These are phyloP conservation scores for Didymella segeticola DNA, from an alignment of 2,329 filamentous ascomycete species.

Conservation along the genomic window DNA sequence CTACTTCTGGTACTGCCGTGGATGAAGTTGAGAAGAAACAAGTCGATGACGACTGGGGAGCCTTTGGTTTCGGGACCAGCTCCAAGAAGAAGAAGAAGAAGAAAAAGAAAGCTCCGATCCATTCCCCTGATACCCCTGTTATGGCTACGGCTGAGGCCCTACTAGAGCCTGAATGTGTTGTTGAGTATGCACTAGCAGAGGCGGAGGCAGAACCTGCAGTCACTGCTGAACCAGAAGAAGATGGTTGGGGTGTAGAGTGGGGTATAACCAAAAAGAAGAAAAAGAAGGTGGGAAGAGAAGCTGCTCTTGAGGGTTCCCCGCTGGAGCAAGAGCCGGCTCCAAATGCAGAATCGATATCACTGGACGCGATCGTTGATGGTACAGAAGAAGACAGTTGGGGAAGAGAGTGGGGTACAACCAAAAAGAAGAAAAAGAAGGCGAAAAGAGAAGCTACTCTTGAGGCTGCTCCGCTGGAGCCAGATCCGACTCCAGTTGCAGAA, in stretches of 20 bases:
- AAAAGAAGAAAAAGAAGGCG: background rate
- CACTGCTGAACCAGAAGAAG: background rate
- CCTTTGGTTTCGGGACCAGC: background rate
- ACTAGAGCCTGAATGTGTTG: background rate
- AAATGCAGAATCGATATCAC: background rate
- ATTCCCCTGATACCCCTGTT: background rate
- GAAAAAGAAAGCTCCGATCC: background rate
- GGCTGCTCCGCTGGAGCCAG: background rate
- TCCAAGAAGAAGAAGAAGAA: background rate
- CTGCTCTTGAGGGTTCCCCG: background rate
- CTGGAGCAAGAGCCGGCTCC: background rate
- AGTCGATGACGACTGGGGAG: background rate
- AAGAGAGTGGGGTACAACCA: background rate
- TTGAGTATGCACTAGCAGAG: background rate
- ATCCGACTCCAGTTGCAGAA: background rate
- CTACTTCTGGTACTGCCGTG: background rate
- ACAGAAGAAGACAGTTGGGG: too few relatives aligned
- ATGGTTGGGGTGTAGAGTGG: background rate
- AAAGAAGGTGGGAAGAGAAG: background rate
- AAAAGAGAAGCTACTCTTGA: background rate
- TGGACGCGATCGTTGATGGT: background rate
- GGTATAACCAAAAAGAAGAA: background rate
- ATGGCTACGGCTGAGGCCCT: background rate
- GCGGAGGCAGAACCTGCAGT: too few relatives aligned
- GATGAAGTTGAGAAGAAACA: background rate